A percentile compares a stretch with the other conserved stretches of the same genome.
phyloP scores from a whole-genome alignment of 257 asterid genomes.

The Solanum microdontum region DNA sequence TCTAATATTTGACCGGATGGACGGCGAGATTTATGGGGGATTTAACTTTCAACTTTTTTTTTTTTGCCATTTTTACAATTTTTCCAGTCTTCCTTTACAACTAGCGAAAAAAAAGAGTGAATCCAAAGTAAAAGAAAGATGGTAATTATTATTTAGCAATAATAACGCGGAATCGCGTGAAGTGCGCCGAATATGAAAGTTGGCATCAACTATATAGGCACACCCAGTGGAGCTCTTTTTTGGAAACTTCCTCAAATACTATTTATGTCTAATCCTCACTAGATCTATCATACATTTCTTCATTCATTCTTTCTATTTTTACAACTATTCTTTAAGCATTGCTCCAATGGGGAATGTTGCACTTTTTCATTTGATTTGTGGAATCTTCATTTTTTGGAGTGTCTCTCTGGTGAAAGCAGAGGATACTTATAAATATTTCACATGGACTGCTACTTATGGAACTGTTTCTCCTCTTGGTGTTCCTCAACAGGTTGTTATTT shows the following conservation, averaged over 20 bases:
- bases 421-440: conserved; percentile 67
- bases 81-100: neutral
- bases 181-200: conserved; percentile 24
- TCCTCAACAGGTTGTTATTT: conserved; percentile 57
- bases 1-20: neutral
- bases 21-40: neutral
- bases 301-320: conserved; percentile 17
- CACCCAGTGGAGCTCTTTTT: neutral
- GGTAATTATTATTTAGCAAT: neutral
- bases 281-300: neutral
- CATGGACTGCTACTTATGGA: conserved; percentile 89
- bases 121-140: neutral
- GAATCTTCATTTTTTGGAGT: conserved; percentile 37
- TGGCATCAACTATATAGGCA: conserved; percentile 4
- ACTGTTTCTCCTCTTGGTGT: conserved; percentile 66
- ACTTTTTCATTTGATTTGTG: conserved; percentile 19
- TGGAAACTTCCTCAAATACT: neutral
- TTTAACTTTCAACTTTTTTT: neutral
- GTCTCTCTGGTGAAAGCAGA: conserved; percentile 47
- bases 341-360: conserved; percentile 34
- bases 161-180: conserved; percentile 56
- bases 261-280: neutral
- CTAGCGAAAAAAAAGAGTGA: neutral
- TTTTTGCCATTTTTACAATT: neutral
- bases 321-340: neutral